These are phyloP conservation scores for Backusella luteola DNA, from an alignment of 192 early-diverging fungal genomes.

Conservation along the genomic window DNA sequence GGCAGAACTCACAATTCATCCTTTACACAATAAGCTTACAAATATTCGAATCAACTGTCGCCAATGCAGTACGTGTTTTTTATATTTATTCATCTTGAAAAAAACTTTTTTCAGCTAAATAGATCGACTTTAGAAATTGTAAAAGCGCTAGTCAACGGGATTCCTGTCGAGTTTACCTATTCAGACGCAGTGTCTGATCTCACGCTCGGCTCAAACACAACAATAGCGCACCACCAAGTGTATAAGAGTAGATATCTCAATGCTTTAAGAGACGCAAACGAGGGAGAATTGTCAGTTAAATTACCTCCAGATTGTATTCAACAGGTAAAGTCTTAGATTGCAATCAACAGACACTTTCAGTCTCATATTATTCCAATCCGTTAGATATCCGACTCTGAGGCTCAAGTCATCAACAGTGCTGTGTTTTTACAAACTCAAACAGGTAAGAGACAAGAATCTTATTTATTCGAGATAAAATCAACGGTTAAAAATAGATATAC, in stretches of 20 bases:
- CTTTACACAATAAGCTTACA: conserved; percentile 38
- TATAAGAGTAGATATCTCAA: conserved; percentile 44
- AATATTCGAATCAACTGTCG: conserved; percentile 45
- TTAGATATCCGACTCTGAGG: conserved; percentile 18
- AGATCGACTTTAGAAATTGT: conserved; percentile 31
- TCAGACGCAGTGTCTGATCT: conserved; percentile 46
- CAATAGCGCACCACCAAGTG: conserved; percentile 45
- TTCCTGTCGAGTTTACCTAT: conserved; percentile 34
- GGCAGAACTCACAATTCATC: conserved; percentile 48
- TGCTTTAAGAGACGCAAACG: conserved; percentile 48
- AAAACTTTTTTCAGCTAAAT: conserved; percentile 2
- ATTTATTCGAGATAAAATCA: not conserved
- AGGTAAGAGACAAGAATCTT: conserved; percentile 25
- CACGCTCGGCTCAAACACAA: conserved; percentile 32
- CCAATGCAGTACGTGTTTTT: conserved; percentile 41
- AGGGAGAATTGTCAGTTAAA: conserved; percentile 44
- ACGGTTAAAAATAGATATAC: not conserved
- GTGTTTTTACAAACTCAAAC: conserved; percentile 9
- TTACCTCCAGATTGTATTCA: conserved; percentile 38
- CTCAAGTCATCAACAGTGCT: conserved; percentile 4
- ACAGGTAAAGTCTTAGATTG: conserved; percentile 7
- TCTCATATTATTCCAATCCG: not conserved
- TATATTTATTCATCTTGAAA: not conserved
- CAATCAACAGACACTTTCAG: not conserved
- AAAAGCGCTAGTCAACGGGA: conserved; percentile 37